phyloP scores from a whole-genome alignment of 2,329 filamentous ascomycete species.

The Lecanicillium sp. region DNA sequence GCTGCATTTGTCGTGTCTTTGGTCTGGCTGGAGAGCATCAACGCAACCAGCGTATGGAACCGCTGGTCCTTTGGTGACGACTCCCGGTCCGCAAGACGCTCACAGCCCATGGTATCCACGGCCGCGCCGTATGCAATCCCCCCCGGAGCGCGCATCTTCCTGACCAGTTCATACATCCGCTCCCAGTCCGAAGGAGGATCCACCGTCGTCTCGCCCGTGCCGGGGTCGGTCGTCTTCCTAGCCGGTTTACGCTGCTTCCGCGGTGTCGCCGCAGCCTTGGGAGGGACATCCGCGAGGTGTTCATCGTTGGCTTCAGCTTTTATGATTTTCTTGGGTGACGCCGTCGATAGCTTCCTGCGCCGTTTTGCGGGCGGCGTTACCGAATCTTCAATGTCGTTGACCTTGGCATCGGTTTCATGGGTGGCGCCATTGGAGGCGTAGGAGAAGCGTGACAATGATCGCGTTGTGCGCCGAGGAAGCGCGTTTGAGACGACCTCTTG shows the following conservation, averaged over 20 bases:
- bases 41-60: constrained; percentile 76
- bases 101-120: constrained; percentile 97
- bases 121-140: constrained; percentile 62
- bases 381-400: constrained; percentile 50
- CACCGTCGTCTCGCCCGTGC: constrained; percentile 29
- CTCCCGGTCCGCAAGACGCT: constrained; percentile 53
- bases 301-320: constrained; percentile 10
- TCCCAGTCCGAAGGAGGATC: constrained; percentile 76
- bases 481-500: constrained; percentile 16
- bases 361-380: constrained; percentile 24
- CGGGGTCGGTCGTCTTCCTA: constrained; percentile 30
- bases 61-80: constrained; percentile 51
- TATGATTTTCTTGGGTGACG: constrained; percentile 12
- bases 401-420: too few species aligned
- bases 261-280: constrained; percentile 31
- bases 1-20: constrained; percentile 86
- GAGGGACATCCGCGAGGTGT: constrained; percentile 1
- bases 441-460: constrained; percentile 41
- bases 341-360: constrained; percentile 17
- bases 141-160: constrained; percentile 60
- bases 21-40: constrained; percentile 90
- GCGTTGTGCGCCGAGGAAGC: constrained; percentile 37
- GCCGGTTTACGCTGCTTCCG: constrained; percentile 36
- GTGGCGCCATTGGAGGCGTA: constrained; percentile 20
- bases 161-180: constrained; percentile 67